Conservation (phyloP, 306 rosid genomes). For the Neltuma alba region DNA sequence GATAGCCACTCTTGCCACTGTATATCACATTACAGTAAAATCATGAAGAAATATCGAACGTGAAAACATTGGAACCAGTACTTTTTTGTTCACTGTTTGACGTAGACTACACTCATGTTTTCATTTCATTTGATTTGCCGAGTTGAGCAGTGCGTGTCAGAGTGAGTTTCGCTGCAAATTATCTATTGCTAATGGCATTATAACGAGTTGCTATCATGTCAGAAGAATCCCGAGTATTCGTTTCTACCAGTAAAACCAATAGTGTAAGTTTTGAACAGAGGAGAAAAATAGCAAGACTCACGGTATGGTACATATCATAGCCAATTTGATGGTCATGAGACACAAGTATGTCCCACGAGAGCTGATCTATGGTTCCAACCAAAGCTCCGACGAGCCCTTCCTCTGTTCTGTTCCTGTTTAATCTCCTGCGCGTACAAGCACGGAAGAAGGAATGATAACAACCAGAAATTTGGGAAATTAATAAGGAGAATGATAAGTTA, state of each 20-base stretch:
- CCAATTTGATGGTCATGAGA: slow-evolving; percentile 68
- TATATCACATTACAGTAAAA: slow-evolving; percentile 3
- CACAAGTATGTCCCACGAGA: slow-evolving; percentile 63
- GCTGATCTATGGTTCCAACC: slow-evolving; percentile 62
- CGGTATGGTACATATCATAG: slow-evolving; percentile 54
- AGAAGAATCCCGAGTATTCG: neutral
- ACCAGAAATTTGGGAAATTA: neutral
- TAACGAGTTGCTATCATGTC: neutral
- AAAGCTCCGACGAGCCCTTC: slow-evolving; percentile 58
- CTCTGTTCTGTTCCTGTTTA: slow-evolving; percentile 40
- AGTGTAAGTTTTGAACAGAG: neutral
- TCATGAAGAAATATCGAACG: neutral
- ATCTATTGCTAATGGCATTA: neutral
- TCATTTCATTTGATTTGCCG: neutral
- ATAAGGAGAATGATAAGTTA: neutral
- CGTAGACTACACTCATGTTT: slow-evolving; percentile 23
- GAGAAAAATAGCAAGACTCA: slow-evolving; percentile 44
- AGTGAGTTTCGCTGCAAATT: neutral
- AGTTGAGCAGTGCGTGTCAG: neutral
- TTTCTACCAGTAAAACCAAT: neutral
- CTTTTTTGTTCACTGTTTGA: neutral
- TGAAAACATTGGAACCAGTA: neutral
- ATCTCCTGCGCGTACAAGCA: slow-evolving; percentile 48
- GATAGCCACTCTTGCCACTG: slow-evolving; percentile 87
- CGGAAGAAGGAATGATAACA: neutral